Evolutionary conservation across 2,329 filamentous ascomycete species (phyloP), one percentile per base, ranked within the genome.

Genomic region (Aspergillus nomiae): DNA sequence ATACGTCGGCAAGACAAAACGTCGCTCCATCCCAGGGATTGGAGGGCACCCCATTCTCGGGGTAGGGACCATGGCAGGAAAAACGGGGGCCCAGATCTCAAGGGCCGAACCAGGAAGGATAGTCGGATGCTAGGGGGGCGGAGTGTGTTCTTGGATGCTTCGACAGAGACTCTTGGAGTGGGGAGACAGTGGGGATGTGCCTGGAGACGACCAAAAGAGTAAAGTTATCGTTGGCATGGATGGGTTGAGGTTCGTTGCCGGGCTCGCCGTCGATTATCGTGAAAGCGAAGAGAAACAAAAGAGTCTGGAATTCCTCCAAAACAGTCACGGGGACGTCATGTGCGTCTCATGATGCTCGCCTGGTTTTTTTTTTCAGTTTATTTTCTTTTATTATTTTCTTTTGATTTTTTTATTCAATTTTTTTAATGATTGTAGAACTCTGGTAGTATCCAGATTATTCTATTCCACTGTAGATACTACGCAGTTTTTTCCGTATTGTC

Each of bases 21-120:
- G 61, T 66, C 56, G 58, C 59, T 59, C 58, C 60, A 66, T 61
- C 59, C 57, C 59, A 60, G 61, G 61, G 66, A 66, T 66, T 63
- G 61, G 65, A 61, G 56, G 60, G 60, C 60, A 61, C 64, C 66
- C 62, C 62, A 61, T 63, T 36, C 56, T 63, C 56, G 59, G 61
- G 61, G 63, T 51, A 65, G 61, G 51, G 62, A 61, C 58, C 58
- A 69, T 70, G 68, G 67, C 65, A 67, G 53, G 60, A 65, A 68
- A 71, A 70, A 67, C 60, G 70, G 71, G 72, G 72, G 71, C 71
- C 72, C 73, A 69, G 71, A 74, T 74, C 70, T 69, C 60, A 64
- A 62, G 67, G 69, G 60, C 57, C 63, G 63, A 68, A 65, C 61
- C 59, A 69, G 65, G 67, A 65, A 67, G 65, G 68, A 69, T 66